These are phyloP conservation scores for Naganishia onofrii DNA, from an alignment of 768 basidiomycete species.

Conservation along the genomic window DNA sequence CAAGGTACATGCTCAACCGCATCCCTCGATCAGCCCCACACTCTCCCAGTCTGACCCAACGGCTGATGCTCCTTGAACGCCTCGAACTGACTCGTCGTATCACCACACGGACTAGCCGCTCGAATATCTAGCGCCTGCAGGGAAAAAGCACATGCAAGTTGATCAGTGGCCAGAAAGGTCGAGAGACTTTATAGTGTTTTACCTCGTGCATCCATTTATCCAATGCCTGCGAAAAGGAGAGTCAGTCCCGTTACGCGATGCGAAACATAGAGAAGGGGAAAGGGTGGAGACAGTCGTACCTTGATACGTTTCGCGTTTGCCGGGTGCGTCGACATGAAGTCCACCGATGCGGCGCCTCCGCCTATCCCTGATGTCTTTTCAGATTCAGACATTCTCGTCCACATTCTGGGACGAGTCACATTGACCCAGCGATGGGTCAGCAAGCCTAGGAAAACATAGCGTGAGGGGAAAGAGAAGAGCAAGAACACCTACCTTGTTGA, in stretches of 20 bases:
- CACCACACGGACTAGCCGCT: constrained; percentile 46
- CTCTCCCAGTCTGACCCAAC: constrained; percentile 14
- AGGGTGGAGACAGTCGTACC: constrained; percentile 54
- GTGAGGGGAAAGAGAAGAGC: not conserved
- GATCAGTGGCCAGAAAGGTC: not conserved
- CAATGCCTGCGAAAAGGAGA: constrained; percentile 35
- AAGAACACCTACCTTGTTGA: constrained; percentile 61
- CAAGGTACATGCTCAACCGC: not conserved
- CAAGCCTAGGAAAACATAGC: no score
- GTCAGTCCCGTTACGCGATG: not conserved
- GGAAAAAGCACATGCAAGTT: not conserved
- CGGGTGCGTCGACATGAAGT: constrained; percentile 81
- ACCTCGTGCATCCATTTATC: constrained; percentile 49
- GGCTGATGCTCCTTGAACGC: constrained; percentile 43
- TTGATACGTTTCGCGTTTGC: constrained; percentile 67
- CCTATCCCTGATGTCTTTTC: constrained; percentile 55
- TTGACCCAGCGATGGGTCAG: no score
- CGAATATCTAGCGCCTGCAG: constrained; percentile 42
- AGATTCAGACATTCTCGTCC: constrained; percentile 62
- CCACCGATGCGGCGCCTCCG: constrained; percentile 48
- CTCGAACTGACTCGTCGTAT: constrained; percentile 41
- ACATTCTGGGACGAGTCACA: constrained; percentile 59
- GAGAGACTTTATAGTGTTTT: not conserved
- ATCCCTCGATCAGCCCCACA: constrained; percentile 23
- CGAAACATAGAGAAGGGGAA: no score